Evolutionary conservation across 2,329 filamentous ascomycete genomes (phyloP).

Genomic region (Mycosphaerelloides madeirae): DNA sequence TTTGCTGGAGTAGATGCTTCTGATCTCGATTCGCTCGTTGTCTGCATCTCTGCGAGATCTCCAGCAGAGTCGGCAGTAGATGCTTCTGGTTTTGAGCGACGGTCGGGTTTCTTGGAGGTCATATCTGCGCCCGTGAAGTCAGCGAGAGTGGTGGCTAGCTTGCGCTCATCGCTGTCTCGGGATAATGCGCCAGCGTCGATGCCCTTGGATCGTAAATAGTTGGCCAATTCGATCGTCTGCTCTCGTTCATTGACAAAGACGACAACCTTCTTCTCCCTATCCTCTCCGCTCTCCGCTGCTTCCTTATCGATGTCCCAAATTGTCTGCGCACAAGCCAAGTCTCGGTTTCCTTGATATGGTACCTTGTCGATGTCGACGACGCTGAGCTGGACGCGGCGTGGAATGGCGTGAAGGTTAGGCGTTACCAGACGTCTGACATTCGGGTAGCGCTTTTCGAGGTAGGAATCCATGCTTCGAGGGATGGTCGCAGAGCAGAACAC

Average conservation of each 20-base stretch:
- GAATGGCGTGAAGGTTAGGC: slow-evolving; percentile 92
- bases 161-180: slow-evolving; percentile 73
- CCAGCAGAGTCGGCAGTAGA: slow-evolving; percentile 8
- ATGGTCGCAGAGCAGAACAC: slow-evolving; percentile 96
- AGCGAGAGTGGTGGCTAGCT: slow-evolving; percentile 70
- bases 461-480: slow-evolving; percentile 79
- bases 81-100: slow-evolving; percentile 3
- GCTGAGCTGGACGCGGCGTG: slow-evolving; percentile 85
- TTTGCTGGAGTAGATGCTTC: too few relatives aligned
- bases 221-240: slow-evolving; percentile 72
- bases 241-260: slow-evolving; percentile 97
- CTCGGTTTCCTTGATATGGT: slow-evolving; percentile 90
- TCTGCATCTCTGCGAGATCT: not conserved
- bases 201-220: slow-evolving; percentile 76
- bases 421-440: slow-evolving; percentile 82
- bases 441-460: slow-evolving; percentile 76
- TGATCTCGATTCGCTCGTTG: not conserved
- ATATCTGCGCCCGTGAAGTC: slow-evolving; percentile 59
- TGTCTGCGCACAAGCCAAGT: slow-evolving; percentile 86
- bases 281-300: slow-evolving; percentile 52
- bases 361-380: slow-evolving; percentile 87
- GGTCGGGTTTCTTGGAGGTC: not conserved
- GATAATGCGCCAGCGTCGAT: slow-evolving; percentile 83
- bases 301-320: slow-evolving; percentile 92
- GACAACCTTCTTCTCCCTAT: slow-evolving; percentile 74